phyloP scores from a whole-genome alignment of 176 grass and related monocot species.

The Stipa capillata region DNA sequence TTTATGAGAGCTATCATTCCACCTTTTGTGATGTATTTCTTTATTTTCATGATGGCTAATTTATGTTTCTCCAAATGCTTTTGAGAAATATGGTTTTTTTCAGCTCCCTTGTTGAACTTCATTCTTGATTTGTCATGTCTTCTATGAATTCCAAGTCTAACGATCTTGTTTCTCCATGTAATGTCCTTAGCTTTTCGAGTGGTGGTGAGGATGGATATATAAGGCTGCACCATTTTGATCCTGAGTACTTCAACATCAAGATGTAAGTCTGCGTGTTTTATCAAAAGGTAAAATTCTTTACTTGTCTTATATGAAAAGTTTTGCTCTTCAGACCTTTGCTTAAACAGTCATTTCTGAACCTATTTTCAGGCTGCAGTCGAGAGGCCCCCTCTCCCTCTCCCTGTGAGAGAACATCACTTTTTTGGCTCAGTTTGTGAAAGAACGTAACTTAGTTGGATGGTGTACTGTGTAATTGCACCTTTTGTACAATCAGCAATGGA shows the following conservation, averaged over 20 bases:
- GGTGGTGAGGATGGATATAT: constrained; percentile 97
- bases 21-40: neutral
- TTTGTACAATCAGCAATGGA: neutral
- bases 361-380: neutral
- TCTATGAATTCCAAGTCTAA: neutral
- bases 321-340: neutral
- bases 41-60: neutral
- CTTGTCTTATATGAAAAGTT: neutral
- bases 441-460: neutral
- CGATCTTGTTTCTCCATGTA: neutral
- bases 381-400: neutral
- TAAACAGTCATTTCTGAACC: neutral
- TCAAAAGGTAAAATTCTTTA: neutral
- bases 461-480: neutral
- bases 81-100: neutral
- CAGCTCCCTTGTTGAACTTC: neutral
- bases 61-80: neutral
- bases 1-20: constrained; percentile 4
- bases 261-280: constrained; percentile 24
- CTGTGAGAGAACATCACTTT: neutral
- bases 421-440: neutral
- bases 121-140: neutral
- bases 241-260: constrained; percentile 76
- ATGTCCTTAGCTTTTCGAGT: constrained; percentile 59
- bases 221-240: constrained; percentile 82